These are phyloP conservation scores for Galerina marginata DNA, from an alignment of 768 basidiomycete species.

Conservation along the genomic window DNA sequence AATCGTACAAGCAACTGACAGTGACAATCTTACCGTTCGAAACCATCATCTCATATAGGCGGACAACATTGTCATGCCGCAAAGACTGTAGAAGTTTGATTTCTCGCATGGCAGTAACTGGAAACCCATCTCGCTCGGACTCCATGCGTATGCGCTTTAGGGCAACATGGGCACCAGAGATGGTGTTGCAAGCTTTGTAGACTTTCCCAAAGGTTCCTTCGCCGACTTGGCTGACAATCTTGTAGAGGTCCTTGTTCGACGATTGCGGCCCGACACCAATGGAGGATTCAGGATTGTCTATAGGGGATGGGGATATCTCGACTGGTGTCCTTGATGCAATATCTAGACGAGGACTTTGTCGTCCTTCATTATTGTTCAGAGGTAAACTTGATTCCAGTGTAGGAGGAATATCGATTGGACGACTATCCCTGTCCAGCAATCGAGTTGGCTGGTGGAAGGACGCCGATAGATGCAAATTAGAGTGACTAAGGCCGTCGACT, in stretches of 20 bases:
- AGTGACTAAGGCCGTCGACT: background rate
- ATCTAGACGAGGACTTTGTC: conserved; percentile 15
- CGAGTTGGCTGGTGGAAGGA: background rate
- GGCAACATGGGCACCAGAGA: conserved; percentile 81
- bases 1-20: background rate
- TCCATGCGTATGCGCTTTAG: conserved; percentile 98
- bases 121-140: conserved; percentile 95
- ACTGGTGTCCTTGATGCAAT: conserved; percentile 11
- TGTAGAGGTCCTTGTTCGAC: conserved; percentile 67
- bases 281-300: conserved; percentile 18
- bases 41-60: conserved; percentile 98
- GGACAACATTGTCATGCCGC: conserved; percentile 87
- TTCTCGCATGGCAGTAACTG: conserved; percentile 98
- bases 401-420: background rate
- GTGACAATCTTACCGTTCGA: conserved; percentile 72
- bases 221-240: conserved; percentile 91
- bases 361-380: conserved; percentile 3
- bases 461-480: background rate
- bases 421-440: background rate
- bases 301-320: conserved; percentile 20
- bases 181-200: conserved; percentile 87
- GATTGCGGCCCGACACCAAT: conserved; percentile 20
- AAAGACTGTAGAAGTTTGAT: conserved; percentile 96
- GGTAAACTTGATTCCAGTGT: background rate
- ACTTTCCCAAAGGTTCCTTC: conserved; percentile 99